phyloP scores from a whole-genome alignment of 495 filamentous ascomycete genomes.

The Aspergillus homomorphus region DNA sequence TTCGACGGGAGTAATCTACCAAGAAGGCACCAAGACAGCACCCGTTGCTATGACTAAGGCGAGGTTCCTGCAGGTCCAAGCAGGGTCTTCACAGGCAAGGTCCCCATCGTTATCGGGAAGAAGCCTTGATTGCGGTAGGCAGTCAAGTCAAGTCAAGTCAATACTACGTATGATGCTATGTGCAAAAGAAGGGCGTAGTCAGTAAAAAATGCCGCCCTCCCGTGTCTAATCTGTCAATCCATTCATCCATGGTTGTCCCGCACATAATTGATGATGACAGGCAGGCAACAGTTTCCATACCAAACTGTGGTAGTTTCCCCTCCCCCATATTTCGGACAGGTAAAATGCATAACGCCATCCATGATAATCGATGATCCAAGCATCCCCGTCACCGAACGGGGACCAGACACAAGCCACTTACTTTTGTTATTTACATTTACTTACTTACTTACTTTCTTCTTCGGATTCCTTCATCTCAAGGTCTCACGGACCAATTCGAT shows the following conservation, averaged over 20 bases:
- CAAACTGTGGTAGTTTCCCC: background rate
- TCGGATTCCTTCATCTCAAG: background rate
- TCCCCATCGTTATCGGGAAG: conserved; percentile 6
- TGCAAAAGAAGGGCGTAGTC: background rate
- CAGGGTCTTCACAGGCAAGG: conserved; percentile 14
- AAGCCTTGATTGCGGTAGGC: background rate
- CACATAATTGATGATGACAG: background rate
- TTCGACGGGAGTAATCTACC: no score
- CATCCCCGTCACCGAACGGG: background rate
- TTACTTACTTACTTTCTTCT: no score
- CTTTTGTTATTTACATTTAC: background rate
- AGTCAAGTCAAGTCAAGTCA: background rate
- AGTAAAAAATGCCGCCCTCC: background rate
- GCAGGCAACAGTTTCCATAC: background rate
- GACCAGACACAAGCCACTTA: background rate
- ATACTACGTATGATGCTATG: no score
- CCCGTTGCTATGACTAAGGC: conserved; percentile 17
- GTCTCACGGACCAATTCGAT: background rate
- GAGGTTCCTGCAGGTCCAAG: conserved; percentile 28
- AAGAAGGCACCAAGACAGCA: conserved; percentile 11
- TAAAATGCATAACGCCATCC: background rate
- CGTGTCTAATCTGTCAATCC: background rate
- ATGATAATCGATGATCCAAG: conserved; percentile 2
- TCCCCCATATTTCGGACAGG: background rate
- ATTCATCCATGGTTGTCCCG: no score